Evolutionary conservation across 495 filamentous ascomycete species (phyloP).

Genomic region (Staphylotrichum tortipilum): DNA sequence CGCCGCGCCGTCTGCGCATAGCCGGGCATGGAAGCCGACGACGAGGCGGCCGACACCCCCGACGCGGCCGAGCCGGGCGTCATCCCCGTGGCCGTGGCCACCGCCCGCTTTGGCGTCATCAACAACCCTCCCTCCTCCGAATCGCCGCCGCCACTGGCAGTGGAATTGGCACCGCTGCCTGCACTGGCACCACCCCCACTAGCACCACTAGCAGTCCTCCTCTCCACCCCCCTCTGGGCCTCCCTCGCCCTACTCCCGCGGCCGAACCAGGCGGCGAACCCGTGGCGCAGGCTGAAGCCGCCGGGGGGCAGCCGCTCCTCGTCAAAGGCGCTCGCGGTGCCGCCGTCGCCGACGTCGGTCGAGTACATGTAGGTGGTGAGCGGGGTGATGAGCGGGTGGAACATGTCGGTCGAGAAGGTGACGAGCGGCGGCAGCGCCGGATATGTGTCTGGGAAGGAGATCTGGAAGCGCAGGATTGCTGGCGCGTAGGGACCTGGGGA

Average conservation of each 20-base stretch:
- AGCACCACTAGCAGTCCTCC: background rate
- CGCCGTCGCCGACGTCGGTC: constrained; percentile 57
- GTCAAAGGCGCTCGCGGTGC: constrained; percentile 71
- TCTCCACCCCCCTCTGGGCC: constrained; percentile 10
- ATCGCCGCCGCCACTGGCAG: constrained; percentile 9
- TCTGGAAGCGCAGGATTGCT: constrained; percentile 80
- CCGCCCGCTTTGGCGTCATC: constrained; percentile 6
- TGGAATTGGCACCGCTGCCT: no score
- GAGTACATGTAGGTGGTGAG: constrained; percentile 86
- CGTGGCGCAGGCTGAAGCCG: constrained; percentile 78
- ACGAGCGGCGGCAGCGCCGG: constrained; percentile 73
- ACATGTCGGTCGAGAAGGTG: constrained; percentile 82
- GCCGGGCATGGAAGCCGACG: background rate
- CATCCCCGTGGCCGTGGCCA: constrained; percentile 13
- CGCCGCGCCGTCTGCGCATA: constrained; percentile 12
- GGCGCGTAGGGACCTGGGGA: constrained; percentile 68
- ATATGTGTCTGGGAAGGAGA: constrained; percentile 76
- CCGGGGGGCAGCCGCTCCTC: constrained; percentile 76
- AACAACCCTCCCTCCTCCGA: background rate
- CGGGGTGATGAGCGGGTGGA: constrained; percentile 86
- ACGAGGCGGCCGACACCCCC: constrained; percentile 1
- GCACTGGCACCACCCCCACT: constrained; percentile 16
- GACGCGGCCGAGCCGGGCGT: constrained; percentile 28
- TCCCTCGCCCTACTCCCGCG: constrained; percentile 24
- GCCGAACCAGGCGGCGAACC: constrained; percentile 84